Base-by-base conservation (phyloP, 306 rosid genomes). In the Begonia loranthoides region DNA sequence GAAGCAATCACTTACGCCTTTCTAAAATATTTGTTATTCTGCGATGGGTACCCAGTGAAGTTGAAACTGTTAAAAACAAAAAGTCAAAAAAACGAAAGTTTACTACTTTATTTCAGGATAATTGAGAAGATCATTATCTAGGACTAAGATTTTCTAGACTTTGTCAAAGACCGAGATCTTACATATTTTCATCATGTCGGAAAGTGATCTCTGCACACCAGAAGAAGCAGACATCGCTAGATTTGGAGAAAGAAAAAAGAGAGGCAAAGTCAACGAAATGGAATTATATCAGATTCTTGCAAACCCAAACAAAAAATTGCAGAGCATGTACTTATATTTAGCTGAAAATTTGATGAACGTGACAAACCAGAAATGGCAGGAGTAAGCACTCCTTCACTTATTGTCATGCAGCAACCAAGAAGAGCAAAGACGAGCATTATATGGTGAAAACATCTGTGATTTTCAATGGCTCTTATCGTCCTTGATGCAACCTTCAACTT, bases 391-490 rank as follows among this genome's bases (percentile, higher is more conserved):
- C 82, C 87, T 3, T 62, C 80, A 7, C 95, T 80, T 24, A 76
- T 81, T 21, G 87, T 71, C 82, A 85, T 81, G 66, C 92, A 81
- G 41, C 79, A 76, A 63, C 92, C 95, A 22, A 76, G 79, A 61
- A 85, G 81, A 54, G 95, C 92, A 51, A 79, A 61, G 72, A 72
- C 75, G 77, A 85, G 55, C 58, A 85, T 54, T 17, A 81, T 39
- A 60, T 81, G 79, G 61, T 81, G 95, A 59, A 71, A 52, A 47
- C 66, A 55, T 56, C 73, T 85, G 66, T 70, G 76, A 51, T 73
- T 74, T 55, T 75, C 92, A 40, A 85, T 81, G 59, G 82, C 74
- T 70, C 79, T 79, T 58, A 73, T 61, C 38, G 84, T 79, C 68
- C 66, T 81, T 22, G 87, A 76, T 66, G 78, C 82, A n/a, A 19